Conservation (phyloP, 176 grass and related monocot species). For the Microstegium vimineum region DNA sequence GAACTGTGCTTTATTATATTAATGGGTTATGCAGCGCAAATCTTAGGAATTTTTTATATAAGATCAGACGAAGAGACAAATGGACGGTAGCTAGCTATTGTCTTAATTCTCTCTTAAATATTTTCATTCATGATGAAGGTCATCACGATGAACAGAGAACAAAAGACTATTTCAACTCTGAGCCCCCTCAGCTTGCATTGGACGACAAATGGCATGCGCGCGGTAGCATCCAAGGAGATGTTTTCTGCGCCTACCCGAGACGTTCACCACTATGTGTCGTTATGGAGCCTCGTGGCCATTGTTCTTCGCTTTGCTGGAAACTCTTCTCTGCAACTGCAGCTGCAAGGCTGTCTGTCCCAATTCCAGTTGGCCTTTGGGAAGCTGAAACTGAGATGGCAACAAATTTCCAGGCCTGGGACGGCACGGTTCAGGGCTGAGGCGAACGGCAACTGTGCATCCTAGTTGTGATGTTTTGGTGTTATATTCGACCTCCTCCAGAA, state of each 20-base stretch:
- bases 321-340: not conserved
- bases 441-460: not conserved
- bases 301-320: not conserved
- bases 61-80: too few species aligned
- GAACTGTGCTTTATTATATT: not conserved
- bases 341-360: constrained; percentile 7
- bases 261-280: constrained; percentile 7
- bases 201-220: constrained; percentile 7
- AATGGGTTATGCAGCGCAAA: too few species aligned
- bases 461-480: not conserved
- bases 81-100: too few species aligned
- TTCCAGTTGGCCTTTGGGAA: not conserved
- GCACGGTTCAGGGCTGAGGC: not conserved
- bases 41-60: too few species aligned
- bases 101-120: too few species aligned
- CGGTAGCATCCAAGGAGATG: constrained; percentile 10
- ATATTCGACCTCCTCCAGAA: not conserved
- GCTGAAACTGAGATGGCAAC: constrained; percentile 4
- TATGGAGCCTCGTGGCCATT: not conserved
- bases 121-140: too few species aligned
- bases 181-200: too few species aligned
- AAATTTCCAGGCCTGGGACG: not conserved
- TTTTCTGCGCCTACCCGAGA: too few species aligned
- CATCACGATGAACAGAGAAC: not conserved
- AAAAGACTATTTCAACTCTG: not conserved